Evolutionary conservation across 2,329 filamentous ascomycete species (phyloP), one percentile per base, ranked within the genome.

Genomic region (Apiospora saccharicola): DNA sequence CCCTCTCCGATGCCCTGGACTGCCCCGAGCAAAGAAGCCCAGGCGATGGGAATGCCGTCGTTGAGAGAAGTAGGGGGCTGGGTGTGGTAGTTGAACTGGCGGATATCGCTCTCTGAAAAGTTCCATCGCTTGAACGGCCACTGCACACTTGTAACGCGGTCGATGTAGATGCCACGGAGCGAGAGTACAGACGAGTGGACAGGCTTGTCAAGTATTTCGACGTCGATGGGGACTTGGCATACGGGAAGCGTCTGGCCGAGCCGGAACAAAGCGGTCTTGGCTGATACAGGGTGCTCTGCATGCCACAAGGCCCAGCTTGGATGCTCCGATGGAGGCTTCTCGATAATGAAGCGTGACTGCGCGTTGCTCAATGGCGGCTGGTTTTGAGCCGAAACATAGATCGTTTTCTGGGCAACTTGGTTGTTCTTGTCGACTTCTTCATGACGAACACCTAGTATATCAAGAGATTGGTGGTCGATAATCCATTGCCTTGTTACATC

Each of bases 401-500:
- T 19, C 24, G 70, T 71, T 14, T 67, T 43, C 19, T 24, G 46
- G 10, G 70, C 70, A 14, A 71, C 47, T n/a, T 68, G 70, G 22
- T 71, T 71, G 12, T 71, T 71, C 30, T 47, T 71, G 30, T 71
- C 70, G 61, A 71, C 53, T 26, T 67, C 49, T 26, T 71, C 70
- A 24, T 49, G 70, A 6, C 47, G 53, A 26, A 71, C 68, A 44
- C 53, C 57, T 3, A 71, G 41, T 14, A 71, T 71, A 26, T 71
- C 70, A 6, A 71, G 53, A 19, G 70, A 71, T 14, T 43, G 61
- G 13, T 71, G 70, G 13, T 71, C 70, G 41, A 71, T 43, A 3
- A 71, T 68, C 70, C 70, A 71, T 13, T 71, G 70, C 22, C 70
- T 67, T 24, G 70, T 71, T 43, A 71, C 26, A 49, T 71, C 70